phyloP scores from a whole-genome alignment of 2,329 filamentous ascomycete species.

The Colletotrichum chrysophilum region DNA sequence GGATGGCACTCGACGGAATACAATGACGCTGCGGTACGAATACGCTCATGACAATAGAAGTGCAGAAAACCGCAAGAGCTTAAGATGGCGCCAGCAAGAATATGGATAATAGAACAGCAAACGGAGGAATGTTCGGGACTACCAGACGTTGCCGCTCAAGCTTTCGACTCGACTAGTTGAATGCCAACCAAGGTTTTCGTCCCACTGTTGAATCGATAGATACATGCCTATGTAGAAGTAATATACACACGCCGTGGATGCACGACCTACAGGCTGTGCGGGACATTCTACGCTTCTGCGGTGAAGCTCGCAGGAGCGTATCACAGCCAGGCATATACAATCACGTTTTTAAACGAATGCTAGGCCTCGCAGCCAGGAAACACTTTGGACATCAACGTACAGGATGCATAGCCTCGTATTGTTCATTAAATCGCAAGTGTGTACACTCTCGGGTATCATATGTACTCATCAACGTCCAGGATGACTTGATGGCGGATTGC shows the following conservation, averaged over 20 bases:
- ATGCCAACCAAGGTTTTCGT: too few relatives aligned
- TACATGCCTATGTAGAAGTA: too few relatives aligned
- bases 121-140: fast-evolving
- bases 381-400: neutral
- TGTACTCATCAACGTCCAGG: slow-evolving; percentile 25
- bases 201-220: too few relatives aligned
- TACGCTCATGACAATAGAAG: fast-evolving
- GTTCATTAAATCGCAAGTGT: slow-evolving; percentile 26
- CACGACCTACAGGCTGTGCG: too few relatives aligned
- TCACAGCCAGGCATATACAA: too few relatives aligned
- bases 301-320: too few relatives aligned
- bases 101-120: fast-evolving
- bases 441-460: slow-evolving; percentile 33
- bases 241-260: too few relatives aligned
- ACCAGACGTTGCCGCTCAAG: neutral
- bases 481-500: slow-evolving; percentile 8
- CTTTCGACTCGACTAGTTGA: too few relatives aligned
- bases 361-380: too few relatives aligned
- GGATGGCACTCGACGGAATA: neutral
- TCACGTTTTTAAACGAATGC: too few relatives aligned
- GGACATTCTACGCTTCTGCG: too few relatives aligned
- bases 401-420: slow-evolving; percentile 10
- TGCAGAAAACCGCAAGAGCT: neutral
- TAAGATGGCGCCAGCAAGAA: fast-evolving
- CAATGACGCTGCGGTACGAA: fast-evolving